A percentile compares a stretch with the other conserved stretches of the same genome.
Evolutionary conservation across 2,329 filamentous ascomycete genomes (phyloP).

Genomic region (Pochonia chlamydosporia): DNA sequence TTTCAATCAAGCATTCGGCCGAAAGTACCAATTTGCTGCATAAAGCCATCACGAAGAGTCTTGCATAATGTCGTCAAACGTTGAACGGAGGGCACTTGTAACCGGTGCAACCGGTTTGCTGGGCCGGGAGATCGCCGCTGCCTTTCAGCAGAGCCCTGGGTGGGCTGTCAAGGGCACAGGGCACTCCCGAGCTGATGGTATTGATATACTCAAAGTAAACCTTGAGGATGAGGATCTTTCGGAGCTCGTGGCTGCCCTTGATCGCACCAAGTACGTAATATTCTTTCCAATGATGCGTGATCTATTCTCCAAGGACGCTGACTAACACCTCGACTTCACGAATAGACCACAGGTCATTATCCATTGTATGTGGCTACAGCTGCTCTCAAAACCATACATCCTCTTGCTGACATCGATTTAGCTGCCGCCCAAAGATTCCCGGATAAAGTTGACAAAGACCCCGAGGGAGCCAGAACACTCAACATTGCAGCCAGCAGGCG

Average conservation of each 20-base stretch:
- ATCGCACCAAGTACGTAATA: slow-evolving; percentile 49
- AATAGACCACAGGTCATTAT: slow-evolving; percentile 71
- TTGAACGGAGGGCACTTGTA: slow-evolving; percentile 54
- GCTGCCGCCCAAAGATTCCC: slow-evolving; percentile 85
- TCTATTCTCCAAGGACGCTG: too few relatives aligned
- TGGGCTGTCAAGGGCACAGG: slow-evolving; percentile 73
- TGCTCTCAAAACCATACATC: slow-evolving; percentile 1
- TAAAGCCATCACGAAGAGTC: too few relatives aligned
- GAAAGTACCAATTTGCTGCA: too few relatives aligned
- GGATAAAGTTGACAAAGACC: slow-evolving; percentile 77
- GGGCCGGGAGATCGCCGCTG: slow-evolving; percentile 69
- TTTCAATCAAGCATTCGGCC: too few relatives aligned
- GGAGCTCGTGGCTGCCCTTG: slow-evolving; percentile 45
- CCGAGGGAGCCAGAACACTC: slow-evolving; percentile 64
- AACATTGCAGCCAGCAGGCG: slow-evolving; percentile 66
- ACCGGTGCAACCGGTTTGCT: slow-evolving; percentile 83
- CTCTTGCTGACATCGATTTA: slow-evolving; percentile 24
- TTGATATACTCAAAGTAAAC: slow-evolving; percentile 58
- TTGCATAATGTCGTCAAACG: not conserved
- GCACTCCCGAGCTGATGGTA: slow-evolving; percentile 66
- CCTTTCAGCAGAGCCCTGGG: slow-evolving; percentile 49
- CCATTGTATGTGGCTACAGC: slow-evolving; percentile 56
- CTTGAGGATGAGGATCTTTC: slow-evolving; percentile 30
- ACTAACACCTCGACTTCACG: not conserved
- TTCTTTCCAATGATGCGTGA: too few relatives aligned